Evolutionary conservation across 2,329 filamentous ascomycete genomes (phyloP).

Genomic region (Penicillium oxalicum): DNA sequence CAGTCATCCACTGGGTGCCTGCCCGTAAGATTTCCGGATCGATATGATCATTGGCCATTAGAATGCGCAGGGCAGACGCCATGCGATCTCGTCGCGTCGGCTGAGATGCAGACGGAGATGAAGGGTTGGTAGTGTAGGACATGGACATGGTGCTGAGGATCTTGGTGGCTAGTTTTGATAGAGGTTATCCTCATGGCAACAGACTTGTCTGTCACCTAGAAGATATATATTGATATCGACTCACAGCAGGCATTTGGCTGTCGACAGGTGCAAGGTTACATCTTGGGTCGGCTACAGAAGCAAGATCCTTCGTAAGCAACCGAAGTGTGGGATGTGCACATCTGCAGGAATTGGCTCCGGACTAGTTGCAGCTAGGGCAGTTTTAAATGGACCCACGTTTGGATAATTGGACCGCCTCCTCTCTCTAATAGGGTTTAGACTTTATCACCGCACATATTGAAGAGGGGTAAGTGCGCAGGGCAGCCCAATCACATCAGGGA

Average conservation of each 20-base stretch:
- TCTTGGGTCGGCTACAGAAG: background rate
- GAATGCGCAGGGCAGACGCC: background rate
- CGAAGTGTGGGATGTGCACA: no score
- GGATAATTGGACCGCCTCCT: no score
- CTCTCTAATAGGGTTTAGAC: no score
- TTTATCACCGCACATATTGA: no score
- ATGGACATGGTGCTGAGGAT: background rate
- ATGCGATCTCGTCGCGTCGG: background rate
- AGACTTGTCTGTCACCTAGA: background rate
- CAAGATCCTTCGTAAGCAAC: background rate
- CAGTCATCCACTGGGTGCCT: background rate
- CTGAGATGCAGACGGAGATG: background rate
- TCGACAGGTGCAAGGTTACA: background rate
- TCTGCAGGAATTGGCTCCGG: no score
- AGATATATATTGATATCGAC: background rate
- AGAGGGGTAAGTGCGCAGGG: no score
- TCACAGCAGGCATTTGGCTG: background rate
- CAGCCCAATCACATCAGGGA: no score
- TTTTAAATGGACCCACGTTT: no score
- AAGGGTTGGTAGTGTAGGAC: background rate
- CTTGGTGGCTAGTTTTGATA: background rate
- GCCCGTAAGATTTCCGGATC: background rate
- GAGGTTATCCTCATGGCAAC: background rate
- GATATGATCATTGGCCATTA: background rate
- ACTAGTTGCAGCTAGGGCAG: no score